phyloP scores from a whole-genome alignment of 768 basidiomycete species.

The Solioccasus polychromus region DNA sequence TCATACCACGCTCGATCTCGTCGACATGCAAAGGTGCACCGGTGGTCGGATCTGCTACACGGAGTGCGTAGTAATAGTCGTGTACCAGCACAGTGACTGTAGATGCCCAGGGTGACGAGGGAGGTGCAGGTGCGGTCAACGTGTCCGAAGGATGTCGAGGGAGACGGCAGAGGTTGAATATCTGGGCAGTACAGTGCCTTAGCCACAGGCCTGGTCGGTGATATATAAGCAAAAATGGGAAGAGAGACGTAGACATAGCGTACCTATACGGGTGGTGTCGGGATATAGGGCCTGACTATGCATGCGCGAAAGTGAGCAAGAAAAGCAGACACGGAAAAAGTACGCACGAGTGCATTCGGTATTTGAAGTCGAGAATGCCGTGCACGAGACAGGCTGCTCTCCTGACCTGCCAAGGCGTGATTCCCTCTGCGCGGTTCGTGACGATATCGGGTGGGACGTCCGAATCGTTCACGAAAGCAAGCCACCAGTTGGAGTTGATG shows the following conservation, averaged over 20 bases:
- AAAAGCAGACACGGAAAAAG: background rate
- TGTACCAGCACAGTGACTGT: constrained; percentile 67
- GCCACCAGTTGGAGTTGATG: constrained; percentile 96
- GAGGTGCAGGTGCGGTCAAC: constrained; percentile 43
- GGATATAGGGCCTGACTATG: constrained; percentile 66
- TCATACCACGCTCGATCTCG: constrained; percentile 46
- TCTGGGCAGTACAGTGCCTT: constrained; percentile 48
- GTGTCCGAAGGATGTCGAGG: constrained; percentile 67
- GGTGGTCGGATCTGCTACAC: constrained; percentile 44
- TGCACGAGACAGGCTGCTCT: constrained; percentile 80
- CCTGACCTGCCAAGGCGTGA: constrained; percentile 82
- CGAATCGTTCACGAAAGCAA: constrained; percentile 76
- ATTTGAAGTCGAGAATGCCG: constrained; percentile 72
- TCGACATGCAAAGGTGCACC: constrained; percentile 33
- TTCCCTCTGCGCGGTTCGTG: constrained; percentile 27
- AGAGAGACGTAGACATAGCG: background rate
- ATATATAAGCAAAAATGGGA: background rate
- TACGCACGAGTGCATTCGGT: constrained; percentile 58
- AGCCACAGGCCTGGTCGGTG: constrained; percentile 56
- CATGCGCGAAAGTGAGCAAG: constrained; percentile 6
- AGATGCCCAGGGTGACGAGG: constrained; percentile 42
- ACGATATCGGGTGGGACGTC: constrained; percentile 46
- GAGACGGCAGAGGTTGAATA: constrained; percentile 79
- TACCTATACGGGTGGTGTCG: constrained; percentile 71
- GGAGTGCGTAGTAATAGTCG: constrained; percentile 78